phyloP scores from a whole-genome alignment of 2,329 filamentous ascomycete species.

The Fusarium sororula region DNA sequence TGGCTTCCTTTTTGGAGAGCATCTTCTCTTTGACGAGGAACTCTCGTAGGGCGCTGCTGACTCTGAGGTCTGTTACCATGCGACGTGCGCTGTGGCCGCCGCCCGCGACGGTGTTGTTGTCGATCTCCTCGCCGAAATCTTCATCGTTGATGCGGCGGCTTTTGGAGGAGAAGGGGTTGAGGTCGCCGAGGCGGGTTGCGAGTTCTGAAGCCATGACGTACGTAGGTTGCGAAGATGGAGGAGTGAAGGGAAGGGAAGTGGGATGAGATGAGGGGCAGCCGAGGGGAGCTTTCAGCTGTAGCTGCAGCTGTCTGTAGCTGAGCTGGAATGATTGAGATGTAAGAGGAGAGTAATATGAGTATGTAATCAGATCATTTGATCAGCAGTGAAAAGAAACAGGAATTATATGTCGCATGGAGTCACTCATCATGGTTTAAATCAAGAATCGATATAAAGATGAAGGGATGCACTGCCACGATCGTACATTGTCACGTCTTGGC shows the following conservation, averaged over 20 bases:
- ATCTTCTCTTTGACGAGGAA: conserved; percentile 64
- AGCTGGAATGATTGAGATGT: not conserved
- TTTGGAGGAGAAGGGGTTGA: conserved; percentile 46
- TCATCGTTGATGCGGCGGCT: conserved; percentile 45
- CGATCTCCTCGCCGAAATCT: conserved; percentile 48
- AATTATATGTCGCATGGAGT: not conserved
- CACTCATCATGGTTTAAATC: not conserved
- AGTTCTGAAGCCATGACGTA: conserved; percentile 41
- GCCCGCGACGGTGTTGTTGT: conserved; percentile 60
- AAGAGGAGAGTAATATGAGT: not conserved
- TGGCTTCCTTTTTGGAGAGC: conserved; percentile 58
- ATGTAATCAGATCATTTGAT: not conserved
- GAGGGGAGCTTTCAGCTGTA: conserved; percentile 6
- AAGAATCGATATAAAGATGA: not conserved
- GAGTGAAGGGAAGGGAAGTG: conserved; percentile 12
- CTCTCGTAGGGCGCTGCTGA: conserved; percentile 66
- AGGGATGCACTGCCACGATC: conserved; percentile 26
- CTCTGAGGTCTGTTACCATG: conserved; percentile 63
- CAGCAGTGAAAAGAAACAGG: not conserved
- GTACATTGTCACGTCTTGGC: conserved; percentile 7
- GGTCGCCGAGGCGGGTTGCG: conserved; percentile 39
- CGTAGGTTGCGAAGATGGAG: not conserved
- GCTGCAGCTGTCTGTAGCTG: not conserved
- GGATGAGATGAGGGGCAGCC: conserved; percentile 33
- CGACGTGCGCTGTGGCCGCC: conserved; percentile 65